A percentile compares a stretch with the other conserved stretches of the same genome.
Conservation (phyloP, 1,139 yeast species). For the Zhuliangozyma blackwelliae region DNA sequence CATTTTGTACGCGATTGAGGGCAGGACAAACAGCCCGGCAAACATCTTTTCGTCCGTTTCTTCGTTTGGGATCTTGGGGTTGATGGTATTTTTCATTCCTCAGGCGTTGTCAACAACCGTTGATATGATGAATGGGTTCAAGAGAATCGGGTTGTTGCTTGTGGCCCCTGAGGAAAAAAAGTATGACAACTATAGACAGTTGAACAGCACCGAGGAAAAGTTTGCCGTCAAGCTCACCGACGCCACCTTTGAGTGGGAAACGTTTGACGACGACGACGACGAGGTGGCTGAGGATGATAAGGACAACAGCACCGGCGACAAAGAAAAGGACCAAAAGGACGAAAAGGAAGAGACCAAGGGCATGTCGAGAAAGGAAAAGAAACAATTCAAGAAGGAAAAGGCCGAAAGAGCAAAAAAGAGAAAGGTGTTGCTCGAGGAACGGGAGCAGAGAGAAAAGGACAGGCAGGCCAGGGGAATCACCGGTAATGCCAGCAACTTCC, state of each 20-base stretch:
- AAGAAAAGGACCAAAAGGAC: slow-evolving; percentile 3
- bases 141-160: slow-evolving; percentile 54
- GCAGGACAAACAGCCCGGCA: slow-evolving; percentile 52
- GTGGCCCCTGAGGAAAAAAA: slow-evolving; percentile 15
- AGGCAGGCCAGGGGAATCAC: slow-evolving; percentile 1
- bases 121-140: slow-evolving; percentile 59
- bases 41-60: slow-evolving; percentile 73
- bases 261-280: slow-evolving; percentile 26
- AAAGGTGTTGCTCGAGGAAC: slow-evolving; percentile 6
- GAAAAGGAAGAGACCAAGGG: slow-evolving; percentile 3
- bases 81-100: slow-evolving; percentile 56
- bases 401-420: slow-evolving; percentile 7
- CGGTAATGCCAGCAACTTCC: slow-evolving; percentile 2
- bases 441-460: slow-evolving; percentile 8
- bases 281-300: slow-evolving; percentile 10
- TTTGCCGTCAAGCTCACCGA: slow-evolving; percentile 24
- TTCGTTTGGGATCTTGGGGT: slow-evolving; percentile 53
- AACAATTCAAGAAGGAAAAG: slow-evolving; percentile 6
- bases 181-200: slow-evolving; percentile 20
- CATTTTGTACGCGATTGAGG: slow-evolving; percentile 48
- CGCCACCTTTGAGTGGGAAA: slow-evolving; percentile 38
- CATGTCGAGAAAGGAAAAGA: slow-evolving; percentile 6
- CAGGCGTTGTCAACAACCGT: slow-evolving; percentile 61
- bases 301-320: not conserved
- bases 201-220: slow-evolving; percentile 28